A percentile compares a stretch with the other conserved stretches of the same genome.
Evolutionary conservation across 345 rosid genomes (phyloP).

Genomic region (Acer saccharum): DNA sequence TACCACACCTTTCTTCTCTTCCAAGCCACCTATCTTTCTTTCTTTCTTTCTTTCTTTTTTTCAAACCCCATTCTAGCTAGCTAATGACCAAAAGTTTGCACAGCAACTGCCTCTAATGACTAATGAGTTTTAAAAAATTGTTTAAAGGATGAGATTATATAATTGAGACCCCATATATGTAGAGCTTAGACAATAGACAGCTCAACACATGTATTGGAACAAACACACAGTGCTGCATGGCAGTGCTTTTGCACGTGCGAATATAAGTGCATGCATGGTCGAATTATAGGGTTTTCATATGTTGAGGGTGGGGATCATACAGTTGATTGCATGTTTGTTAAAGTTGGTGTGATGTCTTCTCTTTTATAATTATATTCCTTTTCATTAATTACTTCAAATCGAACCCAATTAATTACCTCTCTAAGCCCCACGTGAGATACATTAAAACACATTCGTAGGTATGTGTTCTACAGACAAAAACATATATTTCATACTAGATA

Average conservation of each 20-base stretch:
- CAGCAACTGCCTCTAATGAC: no score
- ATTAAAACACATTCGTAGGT: neutral
- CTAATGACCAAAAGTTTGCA: no score
- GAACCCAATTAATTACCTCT: no score
- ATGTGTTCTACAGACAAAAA: neutral
- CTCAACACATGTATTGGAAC: no score
- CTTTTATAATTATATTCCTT: conserved; percentile 1
- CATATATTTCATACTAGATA: neutral
- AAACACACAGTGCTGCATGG: neutral
- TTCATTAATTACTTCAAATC: neutral
- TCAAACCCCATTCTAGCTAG: no score
- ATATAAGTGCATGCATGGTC: neutral
- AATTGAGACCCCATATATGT: no score
- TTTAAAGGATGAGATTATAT: neutral
- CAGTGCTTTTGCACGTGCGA: neutral
- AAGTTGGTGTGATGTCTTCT: conserved; percentile 36
- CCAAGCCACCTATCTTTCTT: conserved; percentile 15
- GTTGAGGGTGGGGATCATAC: conserved; percentile 7
- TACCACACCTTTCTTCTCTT: conserved; percentile 21
- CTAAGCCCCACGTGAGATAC: conserved; percentile 1
- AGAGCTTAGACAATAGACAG: no score
- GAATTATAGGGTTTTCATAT: no score
- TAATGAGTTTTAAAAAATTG: neutral
- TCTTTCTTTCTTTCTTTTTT: neutral
- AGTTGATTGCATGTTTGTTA: conserved; percentile 35